A percentile compares a stretch with the other conserved stretches of the same genome.
Conservation (phyloP, 1,139 yeast species). For the Kazachstania sp. region DNA sequence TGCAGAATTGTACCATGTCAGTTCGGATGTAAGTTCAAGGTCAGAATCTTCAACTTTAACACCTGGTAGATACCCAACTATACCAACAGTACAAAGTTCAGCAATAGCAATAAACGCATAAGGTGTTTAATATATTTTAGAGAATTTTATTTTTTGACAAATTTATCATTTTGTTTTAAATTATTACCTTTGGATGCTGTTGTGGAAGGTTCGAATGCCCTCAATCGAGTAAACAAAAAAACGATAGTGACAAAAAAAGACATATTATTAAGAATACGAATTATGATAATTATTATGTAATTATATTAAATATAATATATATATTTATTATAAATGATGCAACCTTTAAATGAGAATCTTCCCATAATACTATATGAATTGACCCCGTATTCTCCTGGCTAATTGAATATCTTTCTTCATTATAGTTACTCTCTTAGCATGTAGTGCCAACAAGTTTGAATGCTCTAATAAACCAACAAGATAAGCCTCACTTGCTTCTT, state of each 20-base stretch:
- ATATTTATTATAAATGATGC: background rate
- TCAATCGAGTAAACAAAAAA: background rate
- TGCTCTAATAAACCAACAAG: slow-evolving; percentile 81
- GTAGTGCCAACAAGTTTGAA: slow-evolving; percentile 82
- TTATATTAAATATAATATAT: background rate
- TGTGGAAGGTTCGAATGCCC: too few species aligned
- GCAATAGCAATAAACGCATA: too few species aligned
- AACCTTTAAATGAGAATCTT: background rate
- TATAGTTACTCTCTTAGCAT: slow-evolving; percentile 88
- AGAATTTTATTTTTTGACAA: background rate
- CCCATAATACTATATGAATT: slow-evolving; percentile 13
- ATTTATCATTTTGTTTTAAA: background rate
- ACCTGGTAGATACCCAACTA: too few species aligned
- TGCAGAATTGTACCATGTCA: background rate
- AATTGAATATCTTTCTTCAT: slow-evolving; percentile 90
- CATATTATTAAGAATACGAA: background rate
- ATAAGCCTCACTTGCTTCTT: slow-evolving; percentile 90
- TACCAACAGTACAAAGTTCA: too few species aligned
- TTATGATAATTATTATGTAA: too few species aligned
- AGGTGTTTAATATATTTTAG: too few species aligned
- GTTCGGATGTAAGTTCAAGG: background rate
- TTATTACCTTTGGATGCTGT: background rate
- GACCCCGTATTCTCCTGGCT: slow-evolving; percentile 82
- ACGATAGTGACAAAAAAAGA: background rate
- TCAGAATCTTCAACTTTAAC: background rate